These are phyloP conservation scores for Aureobasidium sp. DNA, from an alignment of 2,329 filamentous ascomycete species.

Conservation along the genomic window DNA sequence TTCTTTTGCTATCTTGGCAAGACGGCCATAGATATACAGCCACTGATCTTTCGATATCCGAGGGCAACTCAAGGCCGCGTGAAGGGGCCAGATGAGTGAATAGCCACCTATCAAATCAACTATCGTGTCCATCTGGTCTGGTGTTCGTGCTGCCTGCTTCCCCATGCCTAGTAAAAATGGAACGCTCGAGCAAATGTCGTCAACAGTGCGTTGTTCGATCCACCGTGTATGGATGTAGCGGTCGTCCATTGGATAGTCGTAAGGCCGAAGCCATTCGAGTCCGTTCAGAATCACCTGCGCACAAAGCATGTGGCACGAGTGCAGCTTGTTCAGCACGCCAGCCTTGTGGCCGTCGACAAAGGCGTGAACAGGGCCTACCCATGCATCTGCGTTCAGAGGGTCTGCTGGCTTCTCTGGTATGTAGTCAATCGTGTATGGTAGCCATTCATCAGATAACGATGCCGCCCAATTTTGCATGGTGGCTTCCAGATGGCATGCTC, in stretches of 20 bases:
- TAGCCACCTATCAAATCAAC: slow-evolving; percentile 11
- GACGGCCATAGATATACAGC: slow-evolving; percentile 8
- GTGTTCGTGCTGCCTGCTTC: background rate
- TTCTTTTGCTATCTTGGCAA: slow-evolving; percentile 9
- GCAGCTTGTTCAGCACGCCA: slow-evolving; percentile 11
- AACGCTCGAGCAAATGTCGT: slow-evolving; percentile 16
- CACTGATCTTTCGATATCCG: slow-evolving; percentile 1
- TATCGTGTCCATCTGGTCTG: slow-evolving; percentile 14
- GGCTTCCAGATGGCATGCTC: slow-evolving; percentile 4
- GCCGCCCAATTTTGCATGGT: slow-evolving; percentile 11
- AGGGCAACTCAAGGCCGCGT: background rate
- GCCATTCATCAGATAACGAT: slow-evolving; percentile 7
- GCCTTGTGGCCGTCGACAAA: slow-evolving; percentile 5
- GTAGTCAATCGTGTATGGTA: slow-evolving; percentile 8
- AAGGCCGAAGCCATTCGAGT: slow-evolving; percentile 7
- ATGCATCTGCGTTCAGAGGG: background rate
- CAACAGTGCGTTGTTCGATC: slow-evolving; percentile 12
- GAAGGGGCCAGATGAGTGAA: slow-evolving; percentile 13
- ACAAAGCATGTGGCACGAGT: slow-evolving; percentile 1
- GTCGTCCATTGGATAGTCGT: slow-evolving; percentile 4
- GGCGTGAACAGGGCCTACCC: slow-evolving; percentile 12
- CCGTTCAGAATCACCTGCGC: background rate
- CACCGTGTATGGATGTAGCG: slow-evolving; percentile 9
- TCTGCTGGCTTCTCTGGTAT: slow-evolving; percentile 3
- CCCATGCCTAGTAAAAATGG: slow-evolving; percentile 10